A percentile compares a stretch with the other conserved stretches of the same genome.
Conservation (phyloP, 495 filamentous ascomycete genomes). For the Aspergillus diversus region DNA sequence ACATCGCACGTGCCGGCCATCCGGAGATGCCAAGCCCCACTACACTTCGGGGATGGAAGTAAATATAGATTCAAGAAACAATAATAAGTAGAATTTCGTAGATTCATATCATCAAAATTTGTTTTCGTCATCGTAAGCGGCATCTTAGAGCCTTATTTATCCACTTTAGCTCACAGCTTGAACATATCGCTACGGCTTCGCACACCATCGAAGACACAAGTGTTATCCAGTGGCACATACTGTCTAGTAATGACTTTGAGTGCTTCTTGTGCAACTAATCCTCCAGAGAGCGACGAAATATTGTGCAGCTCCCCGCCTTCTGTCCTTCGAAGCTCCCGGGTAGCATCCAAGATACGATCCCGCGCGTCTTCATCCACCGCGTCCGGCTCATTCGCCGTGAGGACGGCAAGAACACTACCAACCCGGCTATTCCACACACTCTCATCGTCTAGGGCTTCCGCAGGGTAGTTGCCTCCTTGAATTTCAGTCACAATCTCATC, state of each 20-base stretch:
- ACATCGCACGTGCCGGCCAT: conserved; percentile 5
- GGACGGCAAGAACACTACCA: conserved; percentile 42
- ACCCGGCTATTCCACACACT: conserved; percentile 45
- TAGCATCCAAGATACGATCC: conserved; percentile 53
- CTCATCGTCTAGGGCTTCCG: conserved; percentile 38
- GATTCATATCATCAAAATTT: conserved; percentile 13
- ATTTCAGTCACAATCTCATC: conserved; percentile 54
- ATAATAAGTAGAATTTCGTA: neutral
- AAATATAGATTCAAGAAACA: neutral
- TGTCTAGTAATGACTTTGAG: conserved; percentile 97
- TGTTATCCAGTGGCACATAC: conserved; percentile 94
- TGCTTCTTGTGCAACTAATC: conserved; percentile 91
- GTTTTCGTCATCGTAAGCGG: conserved; percentile 3
- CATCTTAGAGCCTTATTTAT: neutral
- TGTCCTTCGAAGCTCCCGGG: conserved; percentile 71
- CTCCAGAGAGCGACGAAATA: conserved; percentile 86
- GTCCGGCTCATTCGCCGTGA: conserved; percentile 54
- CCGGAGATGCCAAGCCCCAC: neutral
- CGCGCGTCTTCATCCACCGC: conserved; percentile 39
- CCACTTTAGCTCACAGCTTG: conserved; percentile 32
- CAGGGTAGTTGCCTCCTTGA: conserved; percentile 30
- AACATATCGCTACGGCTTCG: conserved; percentile 74
- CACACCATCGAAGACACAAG: conserved; percentile 90
- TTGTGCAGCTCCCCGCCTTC: conserved; percentile 92
- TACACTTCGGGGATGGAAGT: neutral